phyloP scores from a whole-genome alignment of 2,329 filamentous ascomycete species.

The Aspergillus carbonarius region DNA sequence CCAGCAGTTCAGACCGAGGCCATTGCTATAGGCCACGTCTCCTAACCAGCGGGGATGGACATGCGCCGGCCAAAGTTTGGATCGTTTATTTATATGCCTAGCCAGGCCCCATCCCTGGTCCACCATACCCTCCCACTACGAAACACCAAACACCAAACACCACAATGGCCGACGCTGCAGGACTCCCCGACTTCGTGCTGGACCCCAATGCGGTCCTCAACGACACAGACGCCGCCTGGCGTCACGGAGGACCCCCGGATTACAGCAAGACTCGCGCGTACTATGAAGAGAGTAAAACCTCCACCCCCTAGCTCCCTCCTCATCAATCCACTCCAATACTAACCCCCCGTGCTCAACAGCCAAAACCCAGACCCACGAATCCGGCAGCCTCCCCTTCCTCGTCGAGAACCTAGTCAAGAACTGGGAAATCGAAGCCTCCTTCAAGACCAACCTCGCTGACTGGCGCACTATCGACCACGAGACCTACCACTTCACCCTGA shows the following conservation, averaged over 20 bases:
- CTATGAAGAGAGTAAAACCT: constrained; percentile 56
- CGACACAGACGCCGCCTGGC: constrained; percentile 57
- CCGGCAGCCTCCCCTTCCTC: constrained; percentile 58
- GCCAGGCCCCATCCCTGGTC: not conserved
- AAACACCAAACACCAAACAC: not conserved
- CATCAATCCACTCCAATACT: not conserved
- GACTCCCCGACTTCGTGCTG: constrained; percentile 58
- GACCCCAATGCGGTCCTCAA: constrained; percentile 59
- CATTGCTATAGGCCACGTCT: not conserved
- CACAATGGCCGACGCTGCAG: constrained; percentile 7
- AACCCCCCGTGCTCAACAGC: constrained; percentile 41
- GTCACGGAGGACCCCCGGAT: constrained; percentile 61
- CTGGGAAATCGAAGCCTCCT: constrained; percentile 70
- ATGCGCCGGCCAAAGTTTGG: not conserved
- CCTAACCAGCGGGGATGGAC: not conserved
- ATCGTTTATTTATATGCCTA: not conserved
- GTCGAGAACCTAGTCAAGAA: constrained; percentile 72
- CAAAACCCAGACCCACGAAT: constrained; percentile 56
- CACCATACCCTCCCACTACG: too few relatives aligned
- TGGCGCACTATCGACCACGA: constrained; percentile 65
- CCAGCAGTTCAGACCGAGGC: not conserved
- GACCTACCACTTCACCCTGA: constrained; percentile 64
- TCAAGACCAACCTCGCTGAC: constrained; percentile 61
- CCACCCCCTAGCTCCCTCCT: too few relatives aligned
- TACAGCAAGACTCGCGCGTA: constrained; percentile 63